These are phyloP conservation scores for Beauveria pseudobassiana DNA, from an alignment of 2,329 filamentous ascomycete species.

Conservation along the genomic window DNA sequence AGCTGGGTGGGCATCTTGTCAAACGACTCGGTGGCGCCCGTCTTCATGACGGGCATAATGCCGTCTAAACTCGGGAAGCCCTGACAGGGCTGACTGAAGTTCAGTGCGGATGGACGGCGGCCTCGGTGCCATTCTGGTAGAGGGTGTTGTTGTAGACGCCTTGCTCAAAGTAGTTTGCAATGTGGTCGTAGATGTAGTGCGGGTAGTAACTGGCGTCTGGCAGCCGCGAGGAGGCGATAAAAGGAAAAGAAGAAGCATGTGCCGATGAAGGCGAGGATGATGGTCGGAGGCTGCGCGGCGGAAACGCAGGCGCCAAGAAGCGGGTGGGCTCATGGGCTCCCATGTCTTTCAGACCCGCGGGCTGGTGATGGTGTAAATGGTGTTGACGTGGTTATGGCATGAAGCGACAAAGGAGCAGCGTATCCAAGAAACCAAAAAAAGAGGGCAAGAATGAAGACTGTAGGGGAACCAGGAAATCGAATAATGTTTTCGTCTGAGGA, in stretches of 20 bases:
- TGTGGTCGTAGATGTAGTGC: slow-evolving; percentile 23
- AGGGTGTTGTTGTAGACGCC: slow-evolving; percentile 32
- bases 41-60: slow-evolving; percentile 49
- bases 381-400: background rate
- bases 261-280: slow-evolving; percentile 16
- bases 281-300: slow-evolving; percentile 21
- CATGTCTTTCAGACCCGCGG: slow-evolving; percentile 7
- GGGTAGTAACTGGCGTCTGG: slow-evolving; percentile 20
- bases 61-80: slow-evolving; percentile 35
- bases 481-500: background rate
- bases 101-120: slow-evolving; percentile 27
- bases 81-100: slow-evolving; percentile 31
- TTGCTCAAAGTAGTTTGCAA: slow-evolving; percentile 24
- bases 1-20: slow-evolving; percentile 49
- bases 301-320: slow-evolving; percentile 14
- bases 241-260: slow-evolving; percentile 21
- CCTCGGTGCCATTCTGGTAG: slow-evolving; percentile 28
- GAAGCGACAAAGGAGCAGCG: background rate
- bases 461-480: background rate
- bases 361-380: background rate
- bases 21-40: slow-evolving; percentile 48
- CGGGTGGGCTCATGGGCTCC: slow-evolving; percentile 11
- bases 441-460: background rate
- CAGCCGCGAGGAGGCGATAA: slow-evolving; percentile 24
- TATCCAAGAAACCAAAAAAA: slow-evolving; percentile 13